Conservation (phyloP, 2,329 filamentous ascomycete species). For the Hymenoscyphus scutula region DNA sequence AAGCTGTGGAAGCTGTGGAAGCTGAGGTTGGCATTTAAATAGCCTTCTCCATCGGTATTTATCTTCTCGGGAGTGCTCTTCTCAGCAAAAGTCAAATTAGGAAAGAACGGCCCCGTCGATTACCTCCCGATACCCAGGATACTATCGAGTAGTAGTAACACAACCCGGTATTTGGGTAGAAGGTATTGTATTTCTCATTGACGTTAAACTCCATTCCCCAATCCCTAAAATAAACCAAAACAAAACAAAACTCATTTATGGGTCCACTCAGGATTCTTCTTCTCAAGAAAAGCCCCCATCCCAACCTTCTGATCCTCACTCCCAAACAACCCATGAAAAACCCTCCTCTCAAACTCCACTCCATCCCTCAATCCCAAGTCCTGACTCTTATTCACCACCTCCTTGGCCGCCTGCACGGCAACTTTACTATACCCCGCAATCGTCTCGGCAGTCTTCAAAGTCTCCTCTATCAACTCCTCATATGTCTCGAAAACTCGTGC, state of each 20-base stretch:
- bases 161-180: too few species aligned
- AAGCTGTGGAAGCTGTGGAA: too few species aligned
- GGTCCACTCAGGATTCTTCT: slow-evolving; percentile 89
- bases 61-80: too few species aligned
- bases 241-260: slow-evolving; percentile 65
- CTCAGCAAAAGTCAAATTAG: too few species aligned
- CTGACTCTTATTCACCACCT: slow-evolving; percentile 99
- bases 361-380: slow-evolving; percentile 84
- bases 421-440: slow-evolving; percentile 86
- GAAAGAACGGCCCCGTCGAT: too few species aligned
- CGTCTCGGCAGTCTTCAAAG: slow-evolving; percentile 79
- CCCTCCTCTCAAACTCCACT: slow-evolving; percentile 87
- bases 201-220: background rate
- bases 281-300: slow-evolving; percentile 92
- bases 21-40: too few species aligned
- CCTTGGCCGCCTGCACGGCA: slow-evolving; percentile 87
- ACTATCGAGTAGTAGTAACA: too few species aligned
- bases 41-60: too few species aligned
- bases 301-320: slow-evolving; percentile 97
- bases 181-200: background rate
- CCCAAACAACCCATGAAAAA: slow-evolving; percentile 93
- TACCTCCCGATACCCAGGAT: too few species aligned
- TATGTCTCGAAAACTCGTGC: slow-evolving; percentile 77
- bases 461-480: slow-evolving; percentile 77
- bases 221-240: too few species aligned